Base-by-base conservation (phyloP, 257 asterid species). In the Asclepias syriaca region DNA sequence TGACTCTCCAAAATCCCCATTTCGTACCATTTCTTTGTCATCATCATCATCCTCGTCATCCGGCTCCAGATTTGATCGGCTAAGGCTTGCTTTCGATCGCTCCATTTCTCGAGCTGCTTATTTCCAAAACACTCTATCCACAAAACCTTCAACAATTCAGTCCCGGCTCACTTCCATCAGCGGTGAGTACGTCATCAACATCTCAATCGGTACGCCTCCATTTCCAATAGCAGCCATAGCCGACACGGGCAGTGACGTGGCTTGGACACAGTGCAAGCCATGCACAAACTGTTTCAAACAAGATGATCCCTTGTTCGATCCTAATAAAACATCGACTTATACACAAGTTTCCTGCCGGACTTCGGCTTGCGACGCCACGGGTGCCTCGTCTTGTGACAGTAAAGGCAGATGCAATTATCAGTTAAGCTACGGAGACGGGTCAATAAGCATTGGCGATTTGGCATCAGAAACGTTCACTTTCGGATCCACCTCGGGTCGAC, bases 241-340 rank as follows among this genome's bases (percentile, higher is more conserved):
- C 7, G 92, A 87, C 55, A 89, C 94, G 0, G 90, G 94, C 0
- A 87, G 94, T 63, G 92, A 89, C 9, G 51, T 89, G 22, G 69
- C 85, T 0, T 87, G 96, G 96, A 80, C 86, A 4, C 96, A 86
- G 34, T 89, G 92, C 80, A 6, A 43, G 49, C 90, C 96, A 3
- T 87, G 94, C 76, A 8, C 21, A 0, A 7, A 40, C 0, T 87
- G 96, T 75, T 87, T 69, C 83, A 13, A 79, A 2, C 94, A 89
- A 75, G 68, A 7, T 0, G 59, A 74, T 19, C 94, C 96, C 0
- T 21, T 86, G 2, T 89, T 89, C 46, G 79, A 89, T 59, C 87
- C 89, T 0, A 3, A 3, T 0, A 70, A 72, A 3, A 78, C 87
- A 6, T 56, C 56, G 0, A 61, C 87, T 1, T 87, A 73, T 64